Evolutionary conservation across 2,329 filamentous ascomycete species (phyloP), one percentile per base, ranked within the genome.

Genomic region (Verticillium klebahnii): DNA sequence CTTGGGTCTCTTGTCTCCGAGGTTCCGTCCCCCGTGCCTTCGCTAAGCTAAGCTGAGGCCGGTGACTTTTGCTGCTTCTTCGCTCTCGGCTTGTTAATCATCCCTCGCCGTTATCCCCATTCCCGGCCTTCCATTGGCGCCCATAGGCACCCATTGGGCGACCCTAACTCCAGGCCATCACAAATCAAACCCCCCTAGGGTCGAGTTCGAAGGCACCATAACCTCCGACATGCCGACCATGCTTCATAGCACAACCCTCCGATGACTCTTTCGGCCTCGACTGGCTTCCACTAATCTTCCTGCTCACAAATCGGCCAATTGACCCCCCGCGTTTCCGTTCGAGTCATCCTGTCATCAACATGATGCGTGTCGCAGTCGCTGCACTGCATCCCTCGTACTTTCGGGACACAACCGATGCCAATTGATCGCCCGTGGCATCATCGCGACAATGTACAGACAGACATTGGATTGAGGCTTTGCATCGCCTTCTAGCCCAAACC

Each of bases 261-360:
- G 57, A 58, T 58, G 57, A 58, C 57, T 58, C 57, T 25, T 19
- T 25, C 45, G 45, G 45, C 19, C 45, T 52, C 45, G 45, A 52
- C 9, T 23, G n/a, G 25, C 34, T 58, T 58, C 57, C 25, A 40
- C 57, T 40, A 15, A 17, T 58, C 57, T 31, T 58, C n/a, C 45
- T 11, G 57, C 57, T 58, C 57, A 58, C 57, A 58, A 58, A 58
- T 58, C 57, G 57, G 57, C 37, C 45, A 25, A 52, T 52, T n/a
- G n/a, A 52, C 12, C 17, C 45, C 19, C 45, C 45, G 45, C 45
- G 45, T 52, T 52, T 25, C 45, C 45, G 45, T 52, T 45, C 45
- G 45, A 52, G n/a, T 52, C 45, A 52, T 52, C 45, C 9, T 52
- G 45, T 52, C 45, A 52, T 52, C 45, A 52, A 52, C 45, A 52